Evolutionary conservation across 345 rosid genomes (phyloP).

Genomic region (Hibiscus syriacus): DNA sequence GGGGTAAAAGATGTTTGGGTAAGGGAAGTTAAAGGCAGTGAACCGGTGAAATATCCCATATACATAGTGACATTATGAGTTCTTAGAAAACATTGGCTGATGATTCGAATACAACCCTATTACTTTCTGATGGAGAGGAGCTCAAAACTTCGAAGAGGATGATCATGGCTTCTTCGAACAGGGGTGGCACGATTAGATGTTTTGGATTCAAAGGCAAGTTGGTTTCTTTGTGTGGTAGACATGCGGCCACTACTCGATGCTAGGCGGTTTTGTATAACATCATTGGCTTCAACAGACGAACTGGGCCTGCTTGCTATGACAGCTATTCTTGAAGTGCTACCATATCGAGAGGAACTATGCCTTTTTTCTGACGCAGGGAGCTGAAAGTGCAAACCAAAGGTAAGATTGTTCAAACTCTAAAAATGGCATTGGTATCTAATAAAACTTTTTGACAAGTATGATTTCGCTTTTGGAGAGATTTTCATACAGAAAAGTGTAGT

Average conservation of each 20-base stretch:
- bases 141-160: conserved; percentile 56
- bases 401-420: neutral
- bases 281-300: conserved; percentile 59
- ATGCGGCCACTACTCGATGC: conserved; percentile 48
- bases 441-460: neutral
- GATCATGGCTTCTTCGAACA: conserved; percentile 40
- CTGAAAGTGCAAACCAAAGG: conserved; percentile 23
- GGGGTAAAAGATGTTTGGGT: too few relatives aligned
- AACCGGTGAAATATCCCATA: conserved; percentile 13
- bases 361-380: conserved; percentile 41
- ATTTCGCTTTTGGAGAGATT: neutral
- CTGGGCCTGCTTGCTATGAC: conserved; percentile 47
- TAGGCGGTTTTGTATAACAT: conserved; percentile 43
- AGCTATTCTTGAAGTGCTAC: conserved; percentile 67
- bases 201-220: conserved; percentile 40
- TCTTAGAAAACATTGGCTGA: neutral
- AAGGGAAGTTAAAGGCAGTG: neutral
- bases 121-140: conserved; percentile 52
- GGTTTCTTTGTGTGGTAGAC: conserved; percentile 52
- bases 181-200: conserved; percentile 42
- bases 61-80: conserved; percentile 13
- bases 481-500: neutral
- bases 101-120: neutral
- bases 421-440: neutral
- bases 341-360: conserved; percentile 48